phyloP scores from a whole-genome alignment of 2,329 filamentous ascomycete genomes.

The Penicillium thymicola region DNA sequence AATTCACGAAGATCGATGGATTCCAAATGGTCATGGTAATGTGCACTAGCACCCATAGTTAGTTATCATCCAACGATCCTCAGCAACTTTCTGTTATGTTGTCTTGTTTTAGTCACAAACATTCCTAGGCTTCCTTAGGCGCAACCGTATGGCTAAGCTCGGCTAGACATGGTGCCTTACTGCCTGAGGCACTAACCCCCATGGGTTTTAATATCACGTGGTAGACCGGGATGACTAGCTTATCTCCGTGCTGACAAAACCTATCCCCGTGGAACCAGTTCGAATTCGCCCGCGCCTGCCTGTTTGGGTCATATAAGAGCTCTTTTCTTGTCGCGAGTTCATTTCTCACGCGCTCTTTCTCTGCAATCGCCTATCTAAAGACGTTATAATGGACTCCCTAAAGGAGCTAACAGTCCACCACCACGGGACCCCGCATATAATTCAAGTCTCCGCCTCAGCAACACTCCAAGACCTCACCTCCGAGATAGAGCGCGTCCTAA shows the following conservation, averaged over 20 bases:
- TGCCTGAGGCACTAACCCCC: not conserved
- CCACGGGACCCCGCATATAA: conserved; percentile 50
- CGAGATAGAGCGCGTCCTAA: conserved; percentile 33
- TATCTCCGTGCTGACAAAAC: conserved; percentile 36
- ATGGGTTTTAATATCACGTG: not conserved
- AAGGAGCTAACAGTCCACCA: conserved; percentile 52
- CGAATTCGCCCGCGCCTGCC: conserved; percentile 24
- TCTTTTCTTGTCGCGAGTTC: not conserved
- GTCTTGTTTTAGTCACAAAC: too few species aligned
- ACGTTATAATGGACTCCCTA: conserved; percentile 7
- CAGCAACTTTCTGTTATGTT: too few species aligned
- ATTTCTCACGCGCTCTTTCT: not conserved
- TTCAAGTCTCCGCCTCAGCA: conserved; percentile 49
- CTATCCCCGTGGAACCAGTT: conserved; percentile 30
- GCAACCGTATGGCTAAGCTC: too few species aligned
- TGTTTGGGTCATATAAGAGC: conserved; percentile 11
- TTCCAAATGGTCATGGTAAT: too few species aligned
- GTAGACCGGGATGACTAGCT: not conserved
- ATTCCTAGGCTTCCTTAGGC: too few species aligned
- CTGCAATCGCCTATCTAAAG: not conserved
- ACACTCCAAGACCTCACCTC: conserved; percentile 49
- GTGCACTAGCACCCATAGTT: too few species aligned
- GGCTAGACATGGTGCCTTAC: too few species aligned
- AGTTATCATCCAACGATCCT: too few species aligned
- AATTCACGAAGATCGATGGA: too few species aligned